Percentiles rank a stretch among this genome's conserved stretches.
Conservation (phyloP, 78 protist genomes). For the Chrysochromulina parva region DNA sequence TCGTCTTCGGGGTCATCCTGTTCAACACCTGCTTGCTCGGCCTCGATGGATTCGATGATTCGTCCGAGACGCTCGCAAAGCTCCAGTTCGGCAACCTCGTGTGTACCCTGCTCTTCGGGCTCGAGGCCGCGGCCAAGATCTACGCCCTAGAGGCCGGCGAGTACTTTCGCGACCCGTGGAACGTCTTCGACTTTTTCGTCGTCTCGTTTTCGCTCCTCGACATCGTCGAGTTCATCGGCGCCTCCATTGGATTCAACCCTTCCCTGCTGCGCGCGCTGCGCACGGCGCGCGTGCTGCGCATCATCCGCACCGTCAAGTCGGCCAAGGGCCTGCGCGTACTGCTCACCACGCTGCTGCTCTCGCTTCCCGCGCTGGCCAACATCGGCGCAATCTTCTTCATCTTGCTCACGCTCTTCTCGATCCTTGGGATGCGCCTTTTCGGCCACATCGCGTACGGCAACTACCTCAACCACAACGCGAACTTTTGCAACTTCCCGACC, state of each 20-base stretch:
- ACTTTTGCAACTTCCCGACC: neutral
- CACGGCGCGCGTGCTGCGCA: neutral
- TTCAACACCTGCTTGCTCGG: neutral
- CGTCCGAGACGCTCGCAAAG: neutral
- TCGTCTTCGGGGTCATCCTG: neutral
- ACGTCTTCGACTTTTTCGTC: neutral
- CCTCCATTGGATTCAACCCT: neutral
- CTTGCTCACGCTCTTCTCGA: neutral
- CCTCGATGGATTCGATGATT: neutral
- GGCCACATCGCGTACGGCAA: neutral
- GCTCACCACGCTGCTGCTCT: neutral
- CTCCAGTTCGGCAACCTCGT: neutral
- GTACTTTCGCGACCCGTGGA: neutral
- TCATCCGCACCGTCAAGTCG: neutral
- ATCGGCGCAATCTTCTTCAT: constrained; percentile 26
- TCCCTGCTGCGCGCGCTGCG: neutral
- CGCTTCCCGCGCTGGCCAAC: constrained; percentile 39
- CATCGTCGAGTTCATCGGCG: neutral
- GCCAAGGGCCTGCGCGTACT: constrained; percentile 7
- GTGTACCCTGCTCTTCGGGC: neutral
- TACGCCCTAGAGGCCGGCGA: neutral
- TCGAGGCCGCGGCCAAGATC: neutral
- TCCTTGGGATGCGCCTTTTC: constrained; percentile 36
- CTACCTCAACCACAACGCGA: neutral
- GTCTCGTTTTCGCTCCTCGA: neutral